Conservation (phyloP, 139 green algal genomes). For the Chlorella sp. region DNA sequence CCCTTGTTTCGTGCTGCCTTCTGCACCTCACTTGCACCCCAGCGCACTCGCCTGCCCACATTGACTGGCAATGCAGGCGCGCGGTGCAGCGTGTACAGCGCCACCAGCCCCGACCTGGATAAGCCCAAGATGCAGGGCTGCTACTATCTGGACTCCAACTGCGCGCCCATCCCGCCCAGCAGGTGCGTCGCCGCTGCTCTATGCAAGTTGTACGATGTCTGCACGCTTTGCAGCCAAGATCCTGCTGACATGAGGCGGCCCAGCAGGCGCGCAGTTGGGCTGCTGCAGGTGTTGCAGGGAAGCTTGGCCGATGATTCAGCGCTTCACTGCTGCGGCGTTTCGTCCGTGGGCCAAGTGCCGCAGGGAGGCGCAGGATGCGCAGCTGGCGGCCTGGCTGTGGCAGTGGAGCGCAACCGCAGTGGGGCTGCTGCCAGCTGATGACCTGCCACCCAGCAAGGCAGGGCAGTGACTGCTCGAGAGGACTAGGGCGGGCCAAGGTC, state of each 20-base stretch:
- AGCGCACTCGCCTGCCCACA: too few species aligned
- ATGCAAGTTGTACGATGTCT: neutral
- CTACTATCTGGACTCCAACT: constrained; percentile 73
- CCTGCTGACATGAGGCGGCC: neutral
- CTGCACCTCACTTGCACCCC: too few species aligned
- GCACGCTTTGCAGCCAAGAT: neutral
- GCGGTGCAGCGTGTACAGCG: constrained; percentile 62
- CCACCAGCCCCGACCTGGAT: constrained; percentile 52
- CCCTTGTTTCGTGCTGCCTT: too few species aligned
- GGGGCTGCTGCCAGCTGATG: constrained; percentile 16
- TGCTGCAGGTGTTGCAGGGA: neutral
- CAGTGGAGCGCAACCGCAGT: constrained; percentile 66
- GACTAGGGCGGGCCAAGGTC: too few species aligned
- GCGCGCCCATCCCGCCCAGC: constrained; percentile 45
- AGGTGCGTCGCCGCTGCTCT: neutral
- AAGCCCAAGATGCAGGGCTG: constrained; percentile 33
- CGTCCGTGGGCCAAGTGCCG: neutral
- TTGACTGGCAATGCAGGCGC: constrained; percentile 50
- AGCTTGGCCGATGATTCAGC: too few species aligned
- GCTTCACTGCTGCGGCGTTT: too few species aligned
- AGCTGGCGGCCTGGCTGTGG: constrained; percentile 71
- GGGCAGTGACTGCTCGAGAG: too few species aligned
- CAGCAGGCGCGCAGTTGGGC: too few species aligned
- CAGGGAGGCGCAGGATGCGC: constrained; percentile 46
- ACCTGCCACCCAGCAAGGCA: constrained; percentile 14